Evolutionary conservation across 345 rosid species (phyloP), one percentile per base, ranked within the genome.

Genomic region (Xanthoceras sorbifolium): DNA sequence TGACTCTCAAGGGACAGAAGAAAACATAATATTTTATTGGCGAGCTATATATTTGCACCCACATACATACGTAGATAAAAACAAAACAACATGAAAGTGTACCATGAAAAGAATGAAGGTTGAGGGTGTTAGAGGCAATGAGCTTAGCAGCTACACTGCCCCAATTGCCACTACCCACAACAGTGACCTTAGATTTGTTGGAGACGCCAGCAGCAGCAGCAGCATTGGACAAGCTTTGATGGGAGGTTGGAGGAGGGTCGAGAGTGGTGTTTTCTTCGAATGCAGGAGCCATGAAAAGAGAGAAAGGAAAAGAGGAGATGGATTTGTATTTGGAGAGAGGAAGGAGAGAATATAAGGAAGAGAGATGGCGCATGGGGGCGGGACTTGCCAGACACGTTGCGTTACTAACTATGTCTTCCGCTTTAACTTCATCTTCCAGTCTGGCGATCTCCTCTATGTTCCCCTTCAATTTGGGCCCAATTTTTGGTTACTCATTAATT

Each of bases 161-260:
- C 99, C 98, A 96, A 81, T 92, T 93, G 31, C 99, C 99, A 84
- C 99, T 93, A 0, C 99, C 99, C 7, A 96, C 90, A 61, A 93
- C 86, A 15, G 98, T 91, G 79, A 96, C 97, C 77, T 80, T 90
- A 26, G 91, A 90, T 82, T 84, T 83, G 8, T 14, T 71, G 0
- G 65, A 69, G 23, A 11, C 75, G n/a, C n/a, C n/a, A n/a, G n/a
- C n/a, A n/a, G n/a, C n/a, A n/a, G n/a, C n/a, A n/a, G n/a, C 68
- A 55, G 26, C 71, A 67, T 10, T 57, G 20, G 71, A 73, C 59
- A 23, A 73, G 25, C 40, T 15, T 38, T 38, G 50, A 31, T 29
- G 25, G 3, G 67, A 65, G 36, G 32, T 29, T 22, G 31, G 70
- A 0, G 28, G 54, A 0, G 34, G 76, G 38, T 70, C 69, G 14